Evolutionary conservation across 495 filamentous ascomycete species (phyloP).

Genomic region (Coniosporium apollinis): DNA sequence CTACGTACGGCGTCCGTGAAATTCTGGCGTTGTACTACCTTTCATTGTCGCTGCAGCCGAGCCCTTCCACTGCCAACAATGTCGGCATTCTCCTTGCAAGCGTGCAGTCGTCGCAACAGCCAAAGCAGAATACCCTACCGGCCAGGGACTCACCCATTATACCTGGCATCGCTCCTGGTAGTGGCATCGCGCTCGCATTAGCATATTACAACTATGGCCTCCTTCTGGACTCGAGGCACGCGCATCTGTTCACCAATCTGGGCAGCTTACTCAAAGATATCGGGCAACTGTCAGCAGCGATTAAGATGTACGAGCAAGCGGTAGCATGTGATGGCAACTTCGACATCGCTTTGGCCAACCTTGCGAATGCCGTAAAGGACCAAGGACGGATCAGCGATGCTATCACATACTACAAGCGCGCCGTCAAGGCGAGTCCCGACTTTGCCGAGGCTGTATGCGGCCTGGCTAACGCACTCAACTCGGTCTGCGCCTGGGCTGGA

Average conservation of each 20-base stretch:
- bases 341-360: conserved; percentile 91
- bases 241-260: conserved; percentile 95
- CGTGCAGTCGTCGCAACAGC: conserved; percentile 53
- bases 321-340: conserved; percentile 83
- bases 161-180: conserved; percentile 70
- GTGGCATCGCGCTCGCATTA: conserved; percentile 74
- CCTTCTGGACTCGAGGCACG: conserved; percentile 71
- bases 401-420: conserved; percentile 78
- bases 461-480: conserved; percentile 88
- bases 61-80: conserved; percentile 96
- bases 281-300: conserved; percentile 76
- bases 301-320: conserved; percentile 94
- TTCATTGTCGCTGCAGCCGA: conserved; percentile 84
- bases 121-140: conserved; percentile 2
- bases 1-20: conserved; percentile 68
- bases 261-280: conserved; percentile 95
- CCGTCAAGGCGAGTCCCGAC: conserved; percentile 78
- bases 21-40: conserved; percentile 94
- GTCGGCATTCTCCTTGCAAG: conserved; percentile 92
- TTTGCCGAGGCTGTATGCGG: conserved; percentile 97
- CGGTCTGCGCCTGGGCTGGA: conserved; percentile 88
- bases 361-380: conserved; percentile 97
- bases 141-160: conserved; percentile 33
- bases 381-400: conserved; percentile 84
- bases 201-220: conserved; percentile 91